A percentile compares a stretch with the other conserved stretches of the same genome.
phyloP scores from a whole-genome alignment of 805 yeast genomes.

The Suhomyces sp. region DNA sequence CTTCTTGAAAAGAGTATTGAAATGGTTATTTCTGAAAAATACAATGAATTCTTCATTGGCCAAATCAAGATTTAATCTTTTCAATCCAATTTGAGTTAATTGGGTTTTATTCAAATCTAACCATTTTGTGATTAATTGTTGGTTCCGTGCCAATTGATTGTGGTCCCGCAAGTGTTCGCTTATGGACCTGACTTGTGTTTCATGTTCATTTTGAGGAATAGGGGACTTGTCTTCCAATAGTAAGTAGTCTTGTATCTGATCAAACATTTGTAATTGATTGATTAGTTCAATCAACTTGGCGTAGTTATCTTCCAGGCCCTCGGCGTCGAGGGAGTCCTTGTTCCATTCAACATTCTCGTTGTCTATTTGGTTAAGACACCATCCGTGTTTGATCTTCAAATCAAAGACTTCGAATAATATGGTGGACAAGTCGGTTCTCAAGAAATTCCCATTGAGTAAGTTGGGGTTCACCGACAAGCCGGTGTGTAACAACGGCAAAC shows the following conservation, averaged over 20 bases:
- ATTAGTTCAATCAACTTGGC: conserved; percentile 20
- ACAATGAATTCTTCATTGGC: conserved; percentile 58
- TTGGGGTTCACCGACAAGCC: conserved; percentile 75
- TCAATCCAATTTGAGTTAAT: conserved; percentile 67
- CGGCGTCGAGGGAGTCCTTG: conserved; percentile 2
- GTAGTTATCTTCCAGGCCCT: conserved; percentile 12
- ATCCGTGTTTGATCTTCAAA: conserved; percentile 75
- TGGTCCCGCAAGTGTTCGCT: conserved; percentile 2
- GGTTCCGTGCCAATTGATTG: conserved; percentile 12
- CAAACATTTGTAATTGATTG: conserved; percentile 36
- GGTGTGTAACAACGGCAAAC: conserved; percentile 62
- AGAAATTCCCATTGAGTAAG: conserved; percentile 54
- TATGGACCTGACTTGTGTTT: not conserved
- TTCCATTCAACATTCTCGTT: conserved; percentile 14
- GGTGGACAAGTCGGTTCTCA: conserved; percentile 49
- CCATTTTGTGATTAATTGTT: conserved; percentile 29
- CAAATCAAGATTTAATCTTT: conserved; percentile 44
- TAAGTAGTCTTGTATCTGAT: conserved; percentile 58
- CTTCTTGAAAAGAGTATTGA: conserved; percentile 63
- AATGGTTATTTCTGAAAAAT: conserved; percentile 89
- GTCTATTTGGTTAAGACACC: conserved; percentile 56
- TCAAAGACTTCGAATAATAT: conserved; percentile 59
- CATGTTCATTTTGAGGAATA: conserved; percentile 9
- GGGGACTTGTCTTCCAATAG: conserved; percentile 23
- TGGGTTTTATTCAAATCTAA: conserved; percentile 69